These are phyloP conservation scores for Rutstroemia sp. DNA, from an alignment of 2,329 filamentous ascomycete species.

Conservation along the genomic window DNA sequence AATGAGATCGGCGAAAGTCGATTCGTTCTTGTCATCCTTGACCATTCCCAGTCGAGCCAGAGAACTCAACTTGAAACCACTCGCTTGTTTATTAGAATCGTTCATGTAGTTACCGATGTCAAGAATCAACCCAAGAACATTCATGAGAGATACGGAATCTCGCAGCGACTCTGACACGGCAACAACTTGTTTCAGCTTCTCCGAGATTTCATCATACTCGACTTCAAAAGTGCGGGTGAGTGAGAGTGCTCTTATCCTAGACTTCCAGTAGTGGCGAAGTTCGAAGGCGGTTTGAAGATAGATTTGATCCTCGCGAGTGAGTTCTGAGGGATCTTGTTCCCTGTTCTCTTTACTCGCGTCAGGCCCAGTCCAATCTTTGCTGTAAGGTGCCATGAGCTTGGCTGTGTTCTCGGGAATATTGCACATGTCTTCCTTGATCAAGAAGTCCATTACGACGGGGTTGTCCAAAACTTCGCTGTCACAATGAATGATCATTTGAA, in stretches of 20 bases:
- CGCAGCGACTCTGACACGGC: slow-evolving; percentile 80
- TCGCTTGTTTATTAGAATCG: slow-evolving; percentile 96
- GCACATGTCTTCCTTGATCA: slow-evolving; percentile 88
- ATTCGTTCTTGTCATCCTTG: slow-evolving; percentile 98
- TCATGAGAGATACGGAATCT: slow-evolving; percentile 90
- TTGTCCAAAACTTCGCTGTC: slow-evolving; percentile 86
- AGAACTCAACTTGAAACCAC: slow-evolving; percentile 95
- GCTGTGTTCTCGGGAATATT: slow-evolving; percentile 83
- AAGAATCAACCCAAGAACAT: slow-evolving; percentile 88
- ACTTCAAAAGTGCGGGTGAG: slow-evolving; percentile 76
- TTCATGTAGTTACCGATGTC: slow-evolving; percentile 99
- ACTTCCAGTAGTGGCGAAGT: slow-evolving; percentile 97
- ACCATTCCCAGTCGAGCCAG: slow-evolving; percentile 91
- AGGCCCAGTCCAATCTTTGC: slow-evolving; percentile 90
- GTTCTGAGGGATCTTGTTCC: slow-evolving; percentile 78
- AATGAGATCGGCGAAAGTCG: slow-evolving; percentile 88
- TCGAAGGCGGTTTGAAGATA: slow-evolving; percentile 91
- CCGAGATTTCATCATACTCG: slow-evolving; percentile 87
- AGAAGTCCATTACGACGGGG: slow-evolving; percentile 88
- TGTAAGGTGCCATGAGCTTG: slow-evolving; percentile 91
- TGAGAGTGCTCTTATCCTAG: slow-evolving; percentile 83
- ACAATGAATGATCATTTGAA: slow-evolving; percentile 92
- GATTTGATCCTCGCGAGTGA: slow-evolving; percentile 92
- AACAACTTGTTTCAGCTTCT: slow-evolving; percentile 80
- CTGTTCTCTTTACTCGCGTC: slow-evolving; percentile 70